These are phyloP conservation scores for Chalciporus sphaerocephalus DNA, from an alignment of 768 basidiomycete genomes.

Conservation along the genomic window DNA sequence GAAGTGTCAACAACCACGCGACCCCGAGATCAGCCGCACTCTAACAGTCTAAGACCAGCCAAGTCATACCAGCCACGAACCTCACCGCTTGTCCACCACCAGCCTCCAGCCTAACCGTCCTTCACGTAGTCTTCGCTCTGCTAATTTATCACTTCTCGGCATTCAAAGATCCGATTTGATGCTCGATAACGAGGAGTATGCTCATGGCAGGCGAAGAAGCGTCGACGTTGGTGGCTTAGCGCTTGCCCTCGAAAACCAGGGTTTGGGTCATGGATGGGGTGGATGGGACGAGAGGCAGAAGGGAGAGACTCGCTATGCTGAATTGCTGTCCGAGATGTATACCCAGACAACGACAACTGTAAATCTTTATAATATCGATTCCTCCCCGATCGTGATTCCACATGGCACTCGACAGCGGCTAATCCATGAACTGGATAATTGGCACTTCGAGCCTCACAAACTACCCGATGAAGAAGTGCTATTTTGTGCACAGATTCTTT, in stretches of 20 bases:
- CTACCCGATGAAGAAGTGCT: slow-evolving; percentile 80
- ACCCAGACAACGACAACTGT: slow-evolving; percentile 73
- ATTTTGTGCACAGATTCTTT: slow-evolving; percentile 77
- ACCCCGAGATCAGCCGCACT: slow-evolving; percentile 30
- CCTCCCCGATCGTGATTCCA: slow-evolving; percentile 45
- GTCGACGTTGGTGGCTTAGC: slow-evolving; percentile 89
- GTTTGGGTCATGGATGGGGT: slow-evolving; percentile 69
- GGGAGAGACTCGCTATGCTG: slow-evolving; percentile 60
- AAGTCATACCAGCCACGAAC: background rate
- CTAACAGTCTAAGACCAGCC: slow-evolving; percentile 12
- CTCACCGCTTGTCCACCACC: slow-evolving; percentile 5
- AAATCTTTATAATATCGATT: slow-evolving; percentile 40
- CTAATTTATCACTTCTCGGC: background rate
- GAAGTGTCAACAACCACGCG: slow-evolving; percentile 35
- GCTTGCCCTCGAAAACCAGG: slow-evolving; percentile 62
- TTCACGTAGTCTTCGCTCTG: background rate
- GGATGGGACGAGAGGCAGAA: slow-evolving; percentile 48
- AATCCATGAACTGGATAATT: slow-evolving; percentile 64
- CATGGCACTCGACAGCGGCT: slow-evolving; percentile 53
- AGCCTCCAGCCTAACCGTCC: slow-evolving; percentile 2
- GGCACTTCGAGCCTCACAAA: slow-evolving; percentile 88
- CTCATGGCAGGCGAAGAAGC: slow-evolving; percentile 54
- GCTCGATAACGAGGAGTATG: slow-evolving; percentile 28
- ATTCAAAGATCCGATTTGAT: slow-evolving; percentile 6
- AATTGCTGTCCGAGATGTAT: slow-evolving; percentile 81